Evolutionary conservation across 208 protist species (phyloP).

Genomic region (Leishmania mexicana): DNA sequence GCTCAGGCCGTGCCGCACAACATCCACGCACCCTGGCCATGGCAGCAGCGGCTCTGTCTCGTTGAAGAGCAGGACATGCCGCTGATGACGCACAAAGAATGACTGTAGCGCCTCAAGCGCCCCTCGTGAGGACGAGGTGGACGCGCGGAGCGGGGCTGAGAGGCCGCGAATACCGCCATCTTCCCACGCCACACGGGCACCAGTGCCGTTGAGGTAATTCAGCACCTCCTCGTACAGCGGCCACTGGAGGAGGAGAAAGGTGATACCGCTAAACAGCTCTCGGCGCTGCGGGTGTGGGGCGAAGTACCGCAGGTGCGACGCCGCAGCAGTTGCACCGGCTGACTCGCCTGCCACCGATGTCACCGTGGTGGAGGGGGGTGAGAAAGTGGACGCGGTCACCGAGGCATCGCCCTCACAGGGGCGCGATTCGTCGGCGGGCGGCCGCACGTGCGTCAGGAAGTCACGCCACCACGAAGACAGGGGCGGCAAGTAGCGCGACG

Average conservation of each 20-base stretch:
- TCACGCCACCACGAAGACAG: constrained; percentile 27
- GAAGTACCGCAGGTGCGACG: constrained; percentile 21
- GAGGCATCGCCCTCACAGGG: background rate
- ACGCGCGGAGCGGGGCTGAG: background rate
- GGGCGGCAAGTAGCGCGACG: constrained; percentile 32
- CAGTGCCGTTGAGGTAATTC: constrained; percentile 49
- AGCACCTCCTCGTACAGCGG: constrained; percentile 60
- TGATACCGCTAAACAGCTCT: constrained; percentile 48
- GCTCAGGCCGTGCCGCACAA: constrained; percentile 38
- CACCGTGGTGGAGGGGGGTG: background rate
- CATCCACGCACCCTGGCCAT: constrained; percentile 34
- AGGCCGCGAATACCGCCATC: constrained; percentile 10
- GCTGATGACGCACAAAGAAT: constrained; percentile 45
- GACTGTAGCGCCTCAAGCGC: constrained; percentile 12
- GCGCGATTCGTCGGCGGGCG: background rate
- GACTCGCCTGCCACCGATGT: background rate
- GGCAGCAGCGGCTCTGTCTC: constrained; percentile 46
- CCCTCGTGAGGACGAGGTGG: background rate
- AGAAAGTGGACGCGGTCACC: background rate
- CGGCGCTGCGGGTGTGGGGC: constrained; percentile 40
- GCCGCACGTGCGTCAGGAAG: constrained; percentile 9
- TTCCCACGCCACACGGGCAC: constrained; percentile 55
- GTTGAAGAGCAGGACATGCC: constrained; percentile 66
- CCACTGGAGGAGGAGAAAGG: constrained; percentile 67
- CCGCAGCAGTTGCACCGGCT: background rate